These are phyloP conservation scores for Fistulina hepatica DNA, from an alignment of 1,284 basidiomycete genomes.

Conservation along the genomic window DNA sequence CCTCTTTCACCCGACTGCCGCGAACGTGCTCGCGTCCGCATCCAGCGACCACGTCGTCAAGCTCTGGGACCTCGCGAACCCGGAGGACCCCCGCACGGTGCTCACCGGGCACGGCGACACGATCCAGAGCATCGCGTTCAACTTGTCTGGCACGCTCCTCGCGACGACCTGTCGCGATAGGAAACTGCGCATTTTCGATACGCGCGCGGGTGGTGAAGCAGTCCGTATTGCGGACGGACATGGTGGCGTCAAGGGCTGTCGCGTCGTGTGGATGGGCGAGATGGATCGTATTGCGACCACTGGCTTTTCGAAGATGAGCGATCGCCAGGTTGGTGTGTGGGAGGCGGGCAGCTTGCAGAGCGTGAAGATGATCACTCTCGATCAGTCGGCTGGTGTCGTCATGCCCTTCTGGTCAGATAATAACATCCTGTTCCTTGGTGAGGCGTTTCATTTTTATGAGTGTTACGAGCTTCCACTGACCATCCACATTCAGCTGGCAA, in stretches of 20 bases:
- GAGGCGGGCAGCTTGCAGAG: slow-evolving; percentile 64
- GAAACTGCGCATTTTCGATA: slow-evolving; percentile 88
- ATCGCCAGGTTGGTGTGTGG: slow-evolving; percentile 77
- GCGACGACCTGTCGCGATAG: slow-evolving; percentile 84
- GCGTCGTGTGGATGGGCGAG: slow-evolving; percentile 89
- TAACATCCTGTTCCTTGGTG: slow-evolving; percentile 85
- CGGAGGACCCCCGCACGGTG: slow-evolving; percentile 51
- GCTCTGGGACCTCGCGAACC: slow-evolving; percentile 79
- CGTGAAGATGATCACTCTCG: slow-evolving; percentile 69
- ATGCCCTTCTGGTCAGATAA: slow-evolving; percentile 99
- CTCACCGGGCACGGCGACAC: slow-evolving; percentile 78
- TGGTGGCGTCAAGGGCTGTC: slow-evolving; percentile 86
- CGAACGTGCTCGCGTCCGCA: slow-evolving; percentile 79
- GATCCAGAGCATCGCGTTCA: slow-evolving; percentile 83
- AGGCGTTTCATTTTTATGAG: slow-evolving; percentile 15
- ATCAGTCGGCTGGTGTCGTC: slow-evolving; percentile 84
- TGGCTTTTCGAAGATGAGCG: slow-evolving; percentile 52
- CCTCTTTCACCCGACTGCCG: slow-evolving; percentile 87
- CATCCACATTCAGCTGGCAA: slow-evolving; percentile 51
- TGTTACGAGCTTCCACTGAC: slow-evolving; percentile 5
- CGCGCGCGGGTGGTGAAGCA: slow-evolving; percentile 68
- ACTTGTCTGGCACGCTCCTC: slow-evolving; percentile 68
- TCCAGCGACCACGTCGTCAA: slow-evolving; percentile 86
- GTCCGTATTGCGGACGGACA: slow-evolving; percentile 82
- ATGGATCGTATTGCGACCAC: slow-evolving; percentile 73